Base-by-base conservation (phyloP, 1,139 yeast genomes). In the Nakaseomyces delphensis region DNA sequence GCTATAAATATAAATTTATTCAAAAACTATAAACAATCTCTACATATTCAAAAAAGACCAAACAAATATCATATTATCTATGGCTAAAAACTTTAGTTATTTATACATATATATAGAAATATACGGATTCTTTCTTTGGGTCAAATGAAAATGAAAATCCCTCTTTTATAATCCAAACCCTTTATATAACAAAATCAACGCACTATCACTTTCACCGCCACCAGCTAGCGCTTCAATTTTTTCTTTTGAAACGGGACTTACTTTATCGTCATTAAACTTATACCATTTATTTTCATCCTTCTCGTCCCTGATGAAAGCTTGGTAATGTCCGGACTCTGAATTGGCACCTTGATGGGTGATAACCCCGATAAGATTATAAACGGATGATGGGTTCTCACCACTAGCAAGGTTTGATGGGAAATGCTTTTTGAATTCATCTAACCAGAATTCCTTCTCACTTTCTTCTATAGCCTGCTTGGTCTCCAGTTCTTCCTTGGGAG, bases 271-370 rank as follows among this genome's bases (percentile, higher is more conserved):
- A 61, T 91, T 87, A 66, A 86, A 93, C 59, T 80, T 82, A 81
- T 85, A 91, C 99, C 99, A 91, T 52, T 71, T 73, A 36, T 80
- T 77, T 33, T 83, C 86, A 57, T 81, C 93, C 38, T 67, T 66
- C 43, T 74, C 76, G 61, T 85, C 89, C 54, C 76, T 78, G 23
- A 83, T 82, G 66, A 84, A 91, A 19, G 94, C 79, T 65, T 87
- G 96, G 62, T 93, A 91, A 63, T 91, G 99, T 4, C 99, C 99
- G 31, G 96, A 83, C 62, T 93, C 97, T 0, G 98, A 96, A 40
- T 89, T 79, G 4, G 96, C 82, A 38, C 99, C 99, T 56, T 82
- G 83, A 65, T 91, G 99, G 2, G 97, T 87, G 46, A 91, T 77
- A 21, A 91, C 77, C 0, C 95, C 91, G 41, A 70, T 70, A 51